These are phyloP conservation scores for Crithidia acanthocephali DNA, from an alignment of 208 protist species.

Conservation along the genomic window DNA sequence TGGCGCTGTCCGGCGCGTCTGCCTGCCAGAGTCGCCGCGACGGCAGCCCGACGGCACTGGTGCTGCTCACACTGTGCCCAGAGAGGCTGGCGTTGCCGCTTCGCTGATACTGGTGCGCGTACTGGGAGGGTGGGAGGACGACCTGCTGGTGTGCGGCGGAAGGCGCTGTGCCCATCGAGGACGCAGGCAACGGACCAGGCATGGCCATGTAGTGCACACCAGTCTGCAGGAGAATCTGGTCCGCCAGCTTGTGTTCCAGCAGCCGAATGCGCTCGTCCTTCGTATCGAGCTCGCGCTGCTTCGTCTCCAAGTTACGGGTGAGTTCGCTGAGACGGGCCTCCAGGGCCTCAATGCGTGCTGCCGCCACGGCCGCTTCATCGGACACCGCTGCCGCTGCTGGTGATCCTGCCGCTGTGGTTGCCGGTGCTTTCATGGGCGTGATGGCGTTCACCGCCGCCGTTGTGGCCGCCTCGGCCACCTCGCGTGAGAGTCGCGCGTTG, in stretches of 20 bases:
- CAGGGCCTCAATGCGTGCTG: conserved; percentile 39
- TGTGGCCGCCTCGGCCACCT: conserved; percentile 16
- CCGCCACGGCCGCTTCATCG: not conserved
- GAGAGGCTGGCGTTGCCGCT: conserved; percentile 1
- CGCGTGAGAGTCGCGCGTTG: conserved; percentile 42
- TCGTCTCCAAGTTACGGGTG: conserved; percentile 39
- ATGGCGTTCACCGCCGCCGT: not conserved
- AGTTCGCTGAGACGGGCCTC: conserved; percentile 51
- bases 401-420: not conserved
- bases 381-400: not conserved
- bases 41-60: not conserved
- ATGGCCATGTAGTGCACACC: conserved; percentile 16
- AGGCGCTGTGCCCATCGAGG: not conserved
- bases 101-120: not conserved
- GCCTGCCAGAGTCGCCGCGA: conserved; percentile 17
- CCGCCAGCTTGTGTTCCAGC: conserved; percentile 79
- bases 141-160: not conserved
- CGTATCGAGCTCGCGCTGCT: conserved; percentile 43
- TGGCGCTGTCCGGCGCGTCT: conserved; percentile 11
- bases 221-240: conserved; percentile 54
- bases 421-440: not conserved
- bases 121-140: not conserved
- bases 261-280: conserved; percentile 82
- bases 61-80: conserved; percentile 1
- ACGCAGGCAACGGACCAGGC: not conserved